Conservation (phyloP, 495 filamentous ascomycete genomes). For the Trichoderma asperelloides region DNA sequence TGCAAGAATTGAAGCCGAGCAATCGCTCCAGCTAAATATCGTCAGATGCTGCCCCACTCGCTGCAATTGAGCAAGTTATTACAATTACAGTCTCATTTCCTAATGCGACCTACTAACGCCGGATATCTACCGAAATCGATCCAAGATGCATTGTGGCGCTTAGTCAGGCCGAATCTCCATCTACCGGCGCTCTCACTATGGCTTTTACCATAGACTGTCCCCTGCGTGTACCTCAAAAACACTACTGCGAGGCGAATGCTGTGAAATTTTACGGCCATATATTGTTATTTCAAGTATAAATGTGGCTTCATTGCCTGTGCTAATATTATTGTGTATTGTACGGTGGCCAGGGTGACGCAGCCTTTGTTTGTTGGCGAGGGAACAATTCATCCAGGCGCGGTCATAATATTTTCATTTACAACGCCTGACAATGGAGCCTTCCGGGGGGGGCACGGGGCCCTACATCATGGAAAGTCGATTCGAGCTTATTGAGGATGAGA, state of each 20-base stretch:
- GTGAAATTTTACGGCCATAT: neutral
- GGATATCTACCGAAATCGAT: neutral
- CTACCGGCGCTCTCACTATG: neutral
- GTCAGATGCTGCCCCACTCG: conserved; percentile 2
- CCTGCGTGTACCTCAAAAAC: neutral
- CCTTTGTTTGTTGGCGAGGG: neutral
- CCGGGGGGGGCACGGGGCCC: neutral
- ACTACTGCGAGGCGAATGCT: neutral
- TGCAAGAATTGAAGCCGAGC: neutral
- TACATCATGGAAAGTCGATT: conserved; percentile 1
- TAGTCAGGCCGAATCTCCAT: neutral
- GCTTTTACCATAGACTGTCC: neutral
- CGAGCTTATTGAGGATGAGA: conserved; percentile 1
- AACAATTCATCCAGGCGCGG: neutral
- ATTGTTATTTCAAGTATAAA: neutral
- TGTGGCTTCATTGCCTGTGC: neutral
- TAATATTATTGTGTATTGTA: neutral
- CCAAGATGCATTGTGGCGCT: neutral
- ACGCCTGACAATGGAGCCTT: neutral
- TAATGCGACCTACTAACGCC: neutral
- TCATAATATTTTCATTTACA: neutral
- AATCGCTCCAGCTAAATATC: neutral
- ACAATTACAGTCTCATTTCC: neutral
- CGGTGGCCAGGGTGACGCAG: neutral
- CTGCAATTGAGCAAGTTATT: neutral